phyloP scores from a whole-genome alignment of 768 basidiomycete species.

The Punctularia strigosozonata region DNA sequence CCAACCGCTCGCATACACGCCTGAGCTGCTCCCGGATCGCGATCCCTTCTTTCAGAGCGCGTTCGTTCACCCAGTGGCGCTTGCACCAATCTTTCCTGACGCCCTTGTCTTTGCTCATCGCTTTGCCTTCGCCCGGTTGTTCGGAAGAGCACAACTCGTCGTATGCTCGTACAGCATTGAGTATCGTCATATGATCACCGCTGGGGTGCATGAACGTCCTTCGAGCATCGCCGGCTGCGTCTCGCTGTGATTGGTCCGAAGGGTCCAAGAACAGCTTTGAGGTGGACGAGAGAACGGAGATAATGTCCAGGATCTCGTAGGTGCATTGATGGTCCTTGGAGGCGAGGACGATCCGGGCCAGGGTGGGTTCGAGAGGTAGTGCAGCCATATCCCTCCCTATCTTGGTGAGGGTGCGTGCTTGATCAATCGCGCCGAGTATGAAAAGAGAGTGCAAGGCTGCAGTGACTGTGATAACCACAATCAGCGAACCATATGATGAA shows the following conservation, averaged over 20 bases:
- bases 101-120: constrained; percentile 67
- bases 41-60: constrained; percentile 65
- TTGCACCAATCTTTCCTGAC: constrained; percentile 69
- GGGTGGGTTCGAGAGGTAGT: constrained; percentile 87
- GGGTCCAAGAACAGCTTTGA: constrained; percentile 75
- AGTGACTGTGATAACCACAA: constrained; percentile 27
- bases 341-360: constrained; percentile 69
- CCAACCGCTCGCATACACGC: constrained; percentile 44
- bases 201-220: constrained; percentile 70
- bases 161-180: constrained; percentile 79
- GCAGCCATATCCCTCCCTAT: constrained; percentile 75
- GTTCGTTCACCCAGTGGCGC: constrained; percentile 72
- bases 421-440: constrained; percentile 69
- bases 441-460: constrained; percentile 64
- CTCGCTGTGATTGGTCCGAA: constrained; percentile 63
- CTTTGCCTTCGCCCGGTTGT: constrained; percentile 34
- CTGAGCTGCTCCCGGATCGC: constrained; percentile 75
- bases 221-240: constrained; percentile 56
- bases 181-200: constrained; percentile 86
- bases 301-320: constrained; percentile 69
- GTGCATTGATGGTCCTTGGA: constrained; percentile 66
- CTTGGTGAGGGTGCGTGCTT: constrained; percentile 50
- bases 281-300: constrained; percentile 73
- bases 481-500: neutral
- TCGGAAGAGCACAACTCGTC: constrained; percentile 47